These are phyloP conservation scores for Prunus armeniaca DNA, from an alignment of 306 rosid genomes.

Conservation along the genomic window DNA sequence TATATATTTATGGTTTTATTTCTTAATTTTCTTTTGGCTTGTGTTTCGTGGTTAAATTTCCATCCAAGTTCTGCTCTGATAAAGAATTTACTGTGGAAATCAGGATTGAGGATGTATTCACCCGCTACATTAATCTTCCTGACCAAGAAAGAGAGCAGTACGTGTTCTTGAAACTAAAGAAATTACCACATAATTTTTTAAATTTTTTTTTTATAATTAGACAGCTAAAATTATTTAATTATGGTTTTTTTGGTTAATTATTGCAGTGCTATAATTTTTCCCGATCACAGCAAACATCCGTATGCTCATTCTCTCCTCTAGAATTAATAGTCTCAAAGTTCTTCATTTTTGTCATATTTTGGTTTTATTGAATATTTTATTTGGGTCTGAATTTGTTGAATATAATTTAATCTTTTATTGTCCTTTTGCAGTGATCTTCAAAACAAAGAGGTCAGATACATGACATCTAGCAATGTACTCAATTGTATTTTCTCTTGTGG, in stretches of 20 bases:
- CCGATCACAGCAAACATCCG: slow-evolving; percentile 47
- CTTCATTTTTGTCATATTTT: background rate
- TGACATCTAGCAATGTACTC: slow-evolving; percentile 19
- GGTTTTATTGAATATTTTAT: background rate
- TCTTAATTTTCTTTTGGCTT: too few relatives aligned
- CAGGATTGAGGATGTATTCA: slow-evolving; percentile 88
- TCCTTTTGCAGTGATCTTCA: slow-evolving; percentile 57
- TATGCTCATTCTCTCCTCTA: slow-evolving; percentile 11
- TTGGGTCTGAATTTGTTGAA: background rate
- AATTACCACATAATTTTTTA: background rate
- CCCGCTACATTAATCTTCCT: slow-evolving; percentile 75
- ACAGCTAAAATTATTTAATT: slow-evolving; percentile 7
- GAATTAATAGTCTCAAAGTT: background rate
- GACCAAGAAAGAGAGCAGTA: slow-evolving; percentile 84
- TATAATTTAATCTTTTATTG: background rate
- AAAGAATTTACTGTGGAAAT: slow-evolving; percentile 2
- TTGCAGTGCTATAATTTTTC: slow-evolving; percentile 50
- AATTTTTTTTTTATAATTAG: background rate
- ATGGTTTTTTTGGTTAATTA: slow-evolving; percentile 8
- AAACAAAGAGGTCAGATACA: slow-evolving; percentile 64
- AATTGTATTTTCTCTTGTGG: background rate
- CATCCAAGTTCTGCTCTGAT: background rate
- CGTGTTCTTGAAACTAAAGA: background rate
- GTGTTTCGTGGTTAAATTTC: background rate
- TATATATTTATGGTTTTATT: background rate